phyloP scores from a whole-genome alignment of 345 rosid species.

The Capsella bursapastoris region DNA sequence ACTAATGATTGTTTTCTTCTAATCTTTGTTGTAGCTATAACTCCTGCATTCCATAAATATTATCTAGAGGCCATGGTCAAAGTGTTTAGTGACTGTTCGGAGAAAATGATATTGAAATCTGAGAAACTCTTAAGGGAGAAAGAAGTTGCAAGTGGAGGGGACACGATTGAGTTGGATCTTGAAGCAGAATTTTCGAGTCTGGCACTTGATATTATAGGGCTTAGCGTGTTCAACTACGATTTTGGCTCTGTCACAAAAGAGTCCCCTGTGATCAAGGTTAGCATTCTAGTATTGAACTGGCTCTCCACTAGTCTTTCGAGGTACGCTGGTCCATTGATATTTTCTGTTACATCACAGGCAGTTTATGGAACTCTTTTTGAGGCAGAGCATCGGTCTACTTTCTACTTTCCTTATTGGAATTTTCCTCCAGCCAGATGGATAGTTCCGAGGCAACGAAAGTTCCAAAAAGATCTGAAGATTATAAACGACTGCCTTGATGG shows the following conservation, averaged over 20 bases:
- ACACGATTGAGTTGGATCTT: constrained; percentile 69
- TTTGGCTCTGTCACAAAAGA: constrained; percentile 94
- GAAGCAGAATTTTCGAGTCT: constrained; percentile 96
- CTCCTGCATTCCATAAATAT: constrained; percentile 85
- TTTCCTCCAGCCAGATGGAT: constrained; percentile 89
- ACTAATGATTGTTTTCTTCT: constrained; percentile 1
- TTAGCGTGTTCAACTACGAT: constrained; percentile 90
- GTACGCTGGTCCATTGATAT: neutral
- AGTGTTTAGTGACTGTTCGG: constrained; percentile 77
- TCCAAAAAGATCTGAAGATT: constrained; percentile 79
- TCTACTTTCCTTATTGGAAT: constrained; percentile 95
- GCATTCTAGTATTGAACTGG: neutral
- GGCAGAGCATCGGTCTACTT: constrained; percentile 97
- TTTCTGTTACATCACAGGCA: constrained; percentile 59
- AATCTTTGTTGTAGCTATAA: constrained; percentile 62
- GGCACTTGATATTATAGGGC: constrained; percentile 95
- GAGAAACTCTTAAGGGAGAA: constrained; percentile 65
- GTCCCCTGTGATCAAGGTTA: constrained; percentile 93
- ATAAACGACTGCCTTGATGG: constrained; percentile 95
- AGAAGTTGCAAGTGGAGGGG: constrained; percentile 49
- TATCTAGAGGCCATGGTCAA: constrained; percentile 93
- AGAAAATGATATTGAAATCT: constrained; percentile 67
- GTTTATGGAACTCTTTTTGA: constrained; percentile 97
- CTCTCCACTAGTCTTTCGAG: neutral
- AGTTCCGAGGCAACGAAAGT: constrained; percentile 89